Conservation (phyloP, 2,329 filamentous ascomycete genomes). For the Cercospora zeae-maydis region DNA sequence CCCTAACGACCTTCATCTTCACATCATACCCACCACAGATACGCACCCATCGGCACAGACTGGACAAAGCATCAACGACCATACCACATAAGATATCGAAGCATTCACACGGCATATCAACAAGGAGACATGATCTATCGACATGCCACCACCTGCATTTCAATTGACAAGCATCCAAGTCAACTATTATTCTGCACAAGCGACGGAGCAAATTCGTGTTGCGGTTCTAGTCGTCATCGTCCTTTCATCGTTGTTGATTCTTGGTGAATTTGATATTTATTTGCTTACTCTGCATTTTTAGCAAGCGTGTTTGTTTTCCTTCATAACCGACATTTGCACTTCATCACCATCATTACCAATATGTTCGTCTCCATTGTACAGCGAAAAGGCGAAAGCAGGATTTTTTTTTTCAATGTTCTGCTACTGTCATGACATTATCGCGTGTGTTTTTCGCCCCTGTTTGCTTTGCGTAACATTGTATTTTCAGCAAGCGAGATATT, state of each 20-base stretch:
- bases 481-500: not conserved
- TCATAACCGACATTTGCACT: not conserved
- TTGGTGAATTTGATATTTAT: not conserved
- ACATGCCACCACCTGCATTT: not conserved
- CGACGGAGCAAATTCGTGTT: slow-evolving; percentile 13
- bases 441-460: not conserved
- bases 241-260: not conserved
- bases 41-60: not conserved
- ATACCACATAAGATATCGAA: not conserved
- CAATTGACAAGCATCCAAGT: not conserved
- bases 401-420: not conserved
- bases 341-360: slow-evolving; percentile 10
- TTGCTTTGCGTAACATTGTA: not conserved
- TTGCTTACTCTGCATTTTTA: not conserved
- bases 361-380: not conserved
- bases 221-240: not conserved
- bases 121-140: slow-evolving; percentile 1
- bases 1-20: not conserved
- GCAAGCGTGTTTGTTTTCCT: not conserved
- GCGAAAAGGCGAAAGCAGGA: not conserved
- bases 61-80: not conserved
- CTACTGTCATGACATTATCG: not conserved
- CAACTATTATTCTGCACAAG: slow-evolving; percentile 12
- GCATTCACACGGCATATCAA: not conserved
- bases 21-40: not conserved